These are phyloP conservation scores for Lepidium aucheri DNA, from an alignment of 345 rosid genomes.

Conservation along the genomic window DNA sequence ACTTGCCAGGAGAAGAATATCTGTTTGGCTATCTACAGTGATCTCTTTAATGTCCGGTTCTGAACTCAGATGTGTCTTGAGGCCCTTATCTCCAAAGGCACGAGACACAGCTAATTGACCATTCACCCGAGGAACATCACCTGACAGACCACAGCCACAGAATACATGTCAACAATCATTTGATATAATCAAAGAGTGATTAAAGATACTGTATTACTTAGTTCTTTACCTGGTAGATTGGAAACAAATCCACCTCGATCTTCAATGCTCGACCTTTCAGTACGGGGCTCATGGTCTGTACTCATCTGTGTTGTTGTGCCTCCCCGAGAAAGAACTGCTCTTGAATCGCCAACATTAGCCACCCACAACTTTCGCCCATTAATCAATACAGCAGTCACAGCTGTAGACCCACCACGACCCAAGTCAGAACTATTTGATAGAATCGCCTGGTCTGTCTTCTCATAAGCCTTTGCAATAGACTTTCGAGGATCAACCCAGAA, in stretches of 20 bases:
- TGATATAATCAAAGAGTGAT: neutral
- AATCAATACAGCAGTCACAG: conserved; percentile 70
- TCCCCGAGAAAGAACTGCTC: conserved; percentile 56
- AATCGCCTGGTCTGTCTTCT: conserved; percentile 70
- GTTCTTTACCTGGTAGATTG: conserved; percentile 60
- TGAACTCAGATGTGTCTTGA: conserved; percentile 71
- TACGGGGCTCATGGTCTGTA: conserved; percentile 65
- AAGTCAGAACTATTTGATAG: conserved; percentile 55
- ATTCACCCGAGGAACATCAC: conserved; percentile 80
- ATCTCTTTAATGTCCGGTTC: conserved; percentile 57
- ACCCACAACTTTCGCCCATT: conserved; percentile 54
- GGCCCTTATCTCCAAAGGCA: conserved; percentile 79
- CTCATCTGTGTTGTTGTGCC: conserved; percentile 47
- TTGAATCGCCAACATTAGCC: conserved; percentile 71
- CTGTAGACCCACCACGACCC: conserved; percentile 80
- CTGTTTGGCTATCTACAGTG: conserved; percentile 34
- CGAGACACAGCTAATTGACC: conserved; percentile 87
- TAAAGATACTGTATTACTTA: neutral
- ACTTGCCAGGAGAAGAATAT: conserved; percentile 56
- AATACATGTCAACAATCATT: neutral
- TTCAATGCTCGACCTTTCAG: conserved; percentile 69
- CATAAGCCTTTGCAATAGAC: conserved; percentile 66
- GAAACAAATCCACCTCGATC: conserved; percentile 80
- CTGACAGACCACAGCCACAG: conserved; percentile 20
- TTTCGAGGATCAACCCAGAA: conserved; percentile 61